phyloP scores from a whole-genome alignment of 1,284 basidiomycete species.

The Puccinia novopanici region DNA sequence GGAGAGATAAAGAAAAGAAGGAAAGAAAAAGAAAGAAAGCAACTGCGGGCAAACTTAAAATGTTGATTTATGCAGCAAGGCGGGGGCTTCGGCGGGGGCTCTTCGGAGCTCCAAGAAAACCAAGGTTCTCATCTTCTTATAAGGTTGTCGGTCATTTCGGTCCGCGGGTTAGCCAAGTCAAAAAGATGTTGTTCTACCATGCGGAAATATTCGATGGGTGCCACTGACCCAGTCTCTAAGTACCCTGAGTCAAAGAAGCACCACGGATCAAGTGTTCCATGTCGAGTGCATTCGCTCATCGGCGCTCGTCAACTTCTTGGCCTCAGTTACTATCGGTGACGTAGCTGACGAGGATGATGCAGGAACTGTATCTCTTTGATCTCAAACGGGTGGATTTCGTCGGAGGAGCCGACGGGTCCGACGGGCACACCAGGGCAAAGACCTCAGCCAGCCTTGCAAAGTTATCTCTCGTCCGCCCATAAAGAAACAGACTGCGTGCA shows the following conservation, averaged over 20 bases:
- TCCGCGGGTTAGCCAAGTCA: not conserved
- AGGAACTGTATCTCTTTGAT: slow-evolving; percentile 3
- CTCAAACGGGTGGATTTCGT: not conserved
- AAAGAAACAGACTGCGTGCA: not conserved
- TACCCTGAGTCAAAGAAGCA: not conserved
- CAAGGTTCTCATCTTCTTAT: not conserved
- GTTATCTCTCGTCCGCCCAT: not conserved
- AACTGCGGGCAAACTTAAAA: too few relatives aligned
- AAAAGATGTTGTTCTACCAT: too few relatives aligned
- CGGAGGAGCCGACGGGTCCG: slow-evolving; percentile 31
- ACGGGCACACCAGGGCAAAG: not conserved
- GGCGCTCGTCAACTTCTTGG: not conserved
- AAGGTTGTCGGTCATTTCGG: not conserved
- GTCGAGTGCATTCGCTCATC: not conserved
- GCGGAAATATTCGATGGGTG: too few relatives aligned
- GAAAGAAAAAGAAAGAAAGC: too few relatives aligned
- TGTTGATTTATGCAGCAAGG: not conserved
- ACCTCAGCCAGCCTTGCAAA: not conserved
- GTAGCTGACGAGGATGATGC: not conserved
- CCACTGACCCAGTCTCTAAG: not conserved
- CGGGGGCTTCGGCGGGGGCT: not conserved
- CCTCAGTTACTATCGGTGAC: too few relatives aligned
- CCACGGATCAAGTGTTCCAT: not conserved
- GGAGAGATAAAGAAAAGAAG: not conserved
- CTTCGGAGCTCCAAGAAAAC: not conserved